Evolutionary conservation across 2,329 filamentous ascomycete species (phyloP), one percentile per base, ranked within the genome.

Genomic region (Fusarium pseudoanthophilum): DNA sequence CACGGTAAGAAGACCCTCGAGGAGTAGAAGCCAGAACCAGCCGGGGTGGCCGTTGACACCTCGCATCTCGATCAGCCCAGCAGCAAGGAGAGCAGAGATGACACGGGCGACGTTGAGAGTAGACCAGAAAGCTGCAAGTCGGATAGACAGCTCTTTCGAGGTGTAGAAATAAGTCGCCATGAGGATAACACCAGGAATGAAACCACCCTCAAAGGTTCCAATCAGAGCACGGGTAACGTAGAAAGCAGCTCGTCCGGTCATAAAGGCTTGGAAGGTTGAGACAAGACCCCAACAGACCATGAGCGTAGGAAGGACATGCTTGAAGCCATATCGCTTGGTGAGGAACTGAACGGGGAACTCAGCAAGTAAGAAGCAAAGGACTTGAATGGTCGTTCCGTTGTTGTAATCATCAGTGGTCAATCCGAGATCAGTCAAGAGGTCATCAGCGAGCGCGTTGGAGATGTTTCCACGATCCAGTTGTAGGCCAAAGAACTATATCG

Each of bases 151-250:
- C 78, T 94, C 92, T 59, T 85, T 86, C 3, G 88, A 89, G 7
- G 88, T 93, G 83, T 93, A 94, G 81, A 92, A 94, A 80, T 94
- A 94, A 4, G 89, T 90, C 2, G 92, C 84, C 79, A 92, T 93
- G 4, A 92, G 83, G 56, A 92, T 88, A 16, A 87, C 87, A 71
- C 86, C 87, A 4, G 88, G 88, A 58, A 90, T 89, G 72, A 89
- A 90, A 7, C 88, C 88, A 18, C 87, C 86, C 73, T 90, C 87
- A 56, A 84, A 87, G 5, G 87, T 77, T 1, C 88, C 88, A 21
- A 90, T 85, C 20, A 90, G 75, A 7, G 88, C 83, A 3, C 88
- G 83, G 0, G 87, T 87, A 7, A 84, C 78, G 59, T 89, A 84
- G 77, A 88, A 90, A 10, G 81, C 80, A 1, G 83, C 78, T 42